Evolutionary conservation across 2,329 filamentous ascomycete species (phyloP), one percentile per base, ranked within the genome.

Genomic region (Cladorrhinum sp.): DNA sequence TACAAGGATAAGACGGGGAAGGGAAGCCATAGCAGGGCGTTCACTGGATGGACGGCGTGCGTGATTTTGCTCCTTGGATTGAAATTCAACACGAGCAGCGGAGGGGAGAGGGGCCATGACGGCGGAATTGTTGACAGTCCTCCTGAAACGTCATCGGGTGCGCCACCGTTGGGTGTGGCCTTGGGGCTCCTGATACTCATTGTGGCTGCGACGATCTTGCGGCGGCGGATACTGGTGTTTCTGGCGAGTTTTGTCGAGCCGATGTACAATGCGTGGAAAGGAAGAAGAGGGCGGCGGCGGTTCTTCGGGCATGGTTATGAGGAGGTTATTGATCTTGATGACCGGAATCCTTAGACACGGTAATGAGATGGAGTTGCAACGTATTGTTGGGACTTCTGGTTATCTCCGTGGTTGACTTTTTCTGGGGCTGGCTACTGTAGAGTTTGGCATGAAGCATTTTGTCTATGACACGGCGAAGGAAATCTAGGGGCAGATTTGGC

Each of bases 21-120:
- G 57, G 95, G 95, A n/a, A 94, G 98, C 79, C 84, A 95, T 48
- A 98, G 93, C 4, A 92, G 97, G 80, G 94, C 98, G 75, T 99
- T 99, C 73, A 97, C 95, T 0, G 95, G 95, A 55, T 99, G 95
- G 95, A 99, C 95, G 20, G 62, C 62, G 18, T 55, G 58, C 28
- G 58, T 63, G 26, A 28, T 63, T n/a, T 52, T 63, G 33, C 23
- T 63, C 24, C n/a, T 63, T 51, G 62, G 62, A 4, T 14, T 63
- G 52, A 23, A 53, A 9, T 56, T 56, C 18, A 46, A 57, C 20
- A 28, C 42, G 7, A 46, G 18, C 6, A 46, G 10, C 18, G 42
- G n/a, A 3, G 42, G 42, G 42, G n/a, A 20, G 42, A 46, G n/a
- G 18, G 42, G 42, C 4, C 42, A 46, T 46, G 42, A 46, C 10